Evolutionary conservation across 176 grass and related monocot genomes (phyloP).

Genomic region (Paspalum vaginatum): DNA sequence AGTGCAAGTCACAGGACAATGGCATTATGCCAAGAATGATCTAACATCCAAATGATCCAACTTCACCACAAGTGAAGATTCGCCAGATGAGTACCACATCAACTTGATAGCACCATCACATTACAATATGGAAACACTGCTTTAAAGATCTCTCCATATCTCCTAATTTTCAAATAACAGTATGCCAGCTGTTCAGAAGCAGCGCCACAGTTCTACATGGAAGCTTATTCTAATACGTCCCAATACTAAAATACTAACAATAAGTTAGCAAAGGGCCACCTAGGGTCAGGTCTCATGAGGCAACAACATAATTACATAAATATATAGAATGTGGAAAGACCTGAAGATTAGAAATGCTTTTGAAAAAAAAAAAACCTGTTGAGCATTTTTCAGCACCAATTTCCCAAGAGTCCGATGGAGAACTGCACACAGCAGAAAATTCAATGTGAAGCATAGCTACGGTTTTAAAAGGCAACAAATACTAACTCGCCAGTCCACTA

Average conservation of each 20-base stretch:
- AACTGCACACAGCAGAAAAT: constrained; percentile 55
- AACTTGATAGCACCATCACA: constrained; percentile 1
- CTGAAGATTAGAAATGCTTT: not conserved
- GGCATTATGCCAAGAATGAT: not conserved
- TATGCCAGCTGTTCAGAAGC: not conserved
- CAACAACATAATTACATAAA: not conserved
- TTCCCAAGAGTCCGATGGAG: constrained; percentile 68
- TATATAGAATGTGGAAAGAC: not conserved
- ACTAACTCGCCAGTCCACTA: not conserved
- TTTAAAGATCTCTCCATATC: not conserved
- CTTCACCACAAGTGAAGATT: not conserved
- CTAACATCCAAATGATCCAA: not conserved
- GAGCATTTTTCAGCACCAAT: constrained; percentile 86
- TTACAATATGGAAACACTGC: not conserved
- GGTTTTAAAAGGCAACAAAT: not conserved
- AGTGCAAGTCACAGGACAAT: not conserved
- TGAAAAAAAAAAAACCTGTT: constrained; percentile 56
- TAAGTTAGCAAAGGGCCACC: not conserved
- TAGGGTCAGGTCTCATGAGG: not conserved
- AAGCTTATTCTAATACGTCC: not conserved
- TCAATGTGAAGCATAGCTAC: not conserved
- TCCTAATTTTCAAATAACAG: not conserved
- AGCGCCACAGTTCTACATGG: not conserved
- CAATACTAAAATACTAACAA: not conserved
- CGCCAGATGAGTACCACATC: not conserved